Evolutionary conservation across 495 filamentous ascomycete species (phyloP), one percentile per base, ranked within the genome.

Genomic region (Friedmanniomyces endolithicus): DNA sequence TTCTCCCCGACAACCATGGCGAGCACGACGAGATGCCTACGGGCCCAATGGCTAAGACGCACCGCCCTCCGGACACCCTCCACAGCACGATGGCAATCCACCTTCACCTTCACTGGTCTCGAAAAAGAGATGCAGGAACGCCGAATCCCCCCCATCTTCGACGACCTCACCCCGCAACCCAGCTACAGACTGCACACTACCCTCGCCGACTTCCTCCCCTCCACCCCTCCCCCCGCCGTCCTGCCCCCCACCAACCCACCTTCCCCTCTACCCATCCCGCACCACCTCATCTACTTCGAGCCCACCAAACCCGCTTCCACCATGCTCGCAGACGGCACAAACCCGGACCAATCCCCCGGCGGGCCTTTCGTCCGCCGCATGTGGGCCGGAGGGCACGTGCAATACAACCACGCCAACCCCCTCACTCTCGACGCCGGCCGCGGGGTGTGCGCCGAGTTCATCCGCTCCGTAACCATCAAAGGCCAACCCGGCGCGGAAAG

Each of bases 161-260:
- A 92, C 64, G 76, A 81, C 61, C 72, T 89, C 63, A 72, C 76
- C 39, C 78, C 83, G 1, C 77, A 74, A 27, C 75, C 73, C 2
- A 85, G 83, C 0, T 74, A 84, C 65, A 78, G 87, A 2, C 74
- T 92, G 39, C 72, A 74, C 58, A 70, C 78, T 33, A 77, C 81
- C 20, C 77, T 94, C 16, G 62, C 65, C 17, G 79, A 81, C 58
- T 74, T 83, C 60, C 69, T 90, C 11, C 70, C 69, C 51, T 51
- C 48, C 33, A 14, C 31, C 20, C 53, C 29, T 4, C 50, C 48
- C 39, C 55, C 49, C 20, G 12, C 49, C 20, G 40, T 56, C 70
- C 72, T 39, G 68, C 53, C 58, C 34, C 19, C 60, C 58, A 19
- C 71, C 70, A 29, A 61, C 63, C 29, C 64, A 52, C 25, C 54